Percentiles rank a stretch among this genome's conserved stretches.
Conservation (phyloP, 2,329 filamentous ascomycete species). For the Xylaria sp. region DNA sequence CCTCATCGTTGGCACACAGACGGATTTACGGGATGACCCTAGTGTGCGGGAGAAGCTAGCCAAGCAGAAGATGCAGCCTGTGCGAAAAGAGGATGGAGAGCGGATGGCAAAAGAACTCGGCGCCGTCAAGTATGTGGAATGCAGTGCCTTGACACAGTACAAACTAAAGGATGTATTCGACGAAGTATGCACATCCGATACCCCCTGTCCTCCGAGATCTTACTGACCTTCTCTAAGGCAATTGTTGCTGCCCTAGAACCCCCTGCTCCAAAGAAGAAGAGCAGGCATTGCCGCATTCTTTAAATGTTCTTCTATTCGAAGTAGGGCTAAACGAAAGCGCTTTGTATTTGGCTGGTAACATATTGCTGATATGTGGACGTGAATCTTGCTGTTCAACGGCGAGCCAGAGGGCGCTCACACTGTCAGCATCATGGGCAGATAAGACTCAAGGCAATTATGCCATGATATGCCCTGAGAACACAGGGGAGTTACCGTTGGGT, state of each 20-base stretch:
- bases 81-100: conserved; percentile 91
- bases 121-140: conserved; percentile 98
- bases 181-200: conserved; percentile 68
- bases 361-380: conserved; percentile 3
- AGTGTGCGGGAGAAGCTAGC: conserved; percentile 88
- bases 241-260: conserved; percentile 96
- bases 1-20: conserved; percentile 96
- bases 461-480: conserved; percentile 29
- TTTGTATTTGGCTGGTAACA: conserved; percentile 5
- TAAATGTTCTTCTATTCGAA: conserved; percentile 48
- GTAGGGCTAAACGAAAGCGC: conserved; percentile 8
- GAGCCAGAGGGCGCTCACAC: conserved; percentile 34
- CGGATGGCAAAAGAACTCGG: conserved; percentile 97
- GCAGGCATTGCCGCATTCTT: conserved; percentile 72
- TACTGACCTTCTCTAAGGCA: conserved; percentile 61
- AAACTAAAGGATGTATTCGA: conserved; percentile 99
- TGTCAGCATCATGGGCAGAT: conserved; percentile 35
- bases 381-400: conserved; percentile 30
- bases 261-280: conserved; percentile 79
- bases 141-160: conserved; percentile 96
- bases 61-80: conserved; percentile 95
- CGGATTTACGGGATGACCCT: conserved; percentile 89
- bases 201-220: conserved; percentile 15
- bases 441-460: conserved; percentile 32
- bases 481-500: conserved; percentile 27